Percentiles rank a stretch among this genome's conserved stretches.
Conservation (phyloP, 768 basidiomycete species). For the Pleurotus sapidus region DNA sequence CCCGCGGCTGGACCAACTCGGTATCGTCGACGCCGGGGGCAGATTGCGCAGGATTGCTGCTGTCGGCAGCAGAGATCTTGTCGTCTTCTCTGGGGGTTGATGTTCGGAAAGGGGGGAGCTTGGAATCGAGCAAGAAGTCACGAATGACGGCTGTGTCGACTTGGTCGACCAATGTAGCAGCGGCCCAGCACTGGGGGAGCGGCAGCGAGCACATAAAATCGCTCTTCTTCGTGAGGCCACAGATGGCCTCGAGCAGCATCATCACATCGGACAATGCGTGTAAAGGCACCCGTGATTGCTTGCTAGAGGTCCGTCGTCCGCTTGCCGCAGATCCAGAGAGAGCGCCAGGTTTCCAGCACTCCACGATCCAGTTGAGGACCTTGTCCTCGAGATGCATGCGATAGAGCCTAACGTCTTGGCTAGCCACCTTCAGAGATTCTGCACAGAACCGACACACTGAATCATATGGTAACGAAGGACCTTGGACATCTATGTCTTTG, state of each 20-base stretch:
- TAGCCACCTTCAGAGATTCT: slow-evolving; percentile 65
- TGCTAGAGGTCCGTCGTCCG: slow-evolving; percentile 16
- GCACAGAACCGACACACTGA: slow-evolving; percentile 85
- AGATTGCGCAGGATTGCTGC: neutral
- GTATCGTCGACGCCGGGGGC: slow-evolving; percentile 12
- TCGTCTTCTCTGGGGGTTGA: neutral
- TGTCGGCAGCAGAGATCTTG: neutral
- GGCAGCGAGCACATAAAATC: slow-evolving; percentile 44
- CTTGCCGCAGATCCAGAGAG: slow-evolving; percentile 22
- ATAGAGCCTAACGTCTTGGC: slow-evolving; percentile 80
- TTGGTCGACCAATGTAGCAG: slow-evolving; percentile 59
- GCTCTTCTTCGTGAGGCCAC: slow-evolving; percentile 47
- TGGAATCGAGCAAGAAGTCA: slow-evolving; percentile 68
- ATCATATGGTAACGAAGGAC: slow-evolving; percentile 83
- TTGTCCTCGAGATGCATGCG: slow-evolving; percentile 87
- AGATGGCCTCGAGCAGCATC: slow-evolving; percentile 60
- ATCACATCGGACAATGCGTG: slow-evolving; percentile 62
- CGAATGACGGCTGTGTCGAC: slow-evolving; percentile 55
- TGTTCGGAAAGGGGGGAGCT: slow-evolving; percentile 42
- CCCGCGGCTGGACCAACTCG: slow-evolving; percentile 44
- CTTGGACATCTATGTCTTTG: slow-evolving; percentile 87
- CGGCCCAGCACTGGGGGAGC: slow-evolving; percentile 70
- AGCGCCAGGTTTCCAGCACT: slow-evolving; percentile 55
- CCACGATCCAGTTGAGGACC: slow-evolving; percentile 76
- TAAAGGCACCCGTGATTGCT: slow-evolving; percentile 42